Evolutionary conservation across 805 yeast species (phyloP).

Genomic region (Spencermartinsiella europaea): DNA sequence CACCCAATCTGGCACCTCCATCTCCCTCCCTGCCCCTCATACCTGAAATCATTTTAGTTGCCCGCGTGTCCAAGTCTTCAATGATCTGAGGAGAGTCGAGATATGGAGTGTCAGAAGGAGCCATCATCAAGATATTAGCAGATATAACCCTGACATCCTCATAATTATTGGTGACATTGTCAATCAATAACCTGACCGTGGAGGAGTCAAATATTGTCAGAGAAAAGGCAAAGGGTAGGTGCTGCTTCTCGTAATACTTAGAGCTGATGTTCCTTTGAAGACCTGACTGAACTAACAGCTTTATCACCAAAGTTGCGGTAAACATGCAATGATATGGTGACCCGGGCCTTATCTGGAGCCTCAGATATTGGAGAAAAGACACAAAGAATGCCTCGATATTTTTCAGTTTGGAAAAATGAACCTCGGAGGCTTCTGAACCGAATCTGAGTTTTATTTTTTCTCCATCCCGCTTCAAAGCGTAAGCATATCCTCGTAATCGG

Average conservation of each 20-base stretch:
- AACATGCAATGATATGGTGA: constrained; percentile 50
- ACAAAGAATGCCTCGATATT: constrained; percentile 39
- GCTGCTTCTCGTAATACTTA: constrained; percentile 37
- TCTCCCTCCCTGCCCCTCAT: constrained; percentile 62
- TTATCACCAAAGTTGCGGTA: constrained; percentile 45
- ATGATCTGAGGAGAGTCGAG: constrained; percentile 21
- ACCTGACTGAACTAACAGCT: constrained; percentile 48
- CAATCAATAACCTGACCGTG: constrained; percentile 47
- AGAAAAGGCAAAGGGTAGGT: constrained; percentile 46
- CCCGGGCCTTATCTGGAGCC: constrained; percentile 46
- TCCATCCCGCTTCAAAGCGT: constrained; percentile 53
- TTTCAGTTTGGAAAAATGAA: constrained; percentile 1
- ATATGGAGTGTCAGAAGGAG: constrained; percentile 35
- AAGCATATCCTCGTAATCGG: constrained; percentile 65
- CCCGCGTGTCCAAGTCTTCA: constrained; percentile 24
- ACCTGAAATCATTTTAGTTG: constrained; percentile 29
- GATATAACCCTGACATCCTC: constrained; percentile 66
- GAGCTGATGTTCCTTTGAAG: constrained; percentile 44
- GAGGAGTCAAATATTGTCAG: constrained; percentile 39
- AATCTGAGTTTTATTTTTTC: constrained; percentile 28
- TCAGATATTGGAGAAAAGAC: constrained; percentile 36
- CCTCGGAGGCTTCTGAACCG: constrained; percentile 1
- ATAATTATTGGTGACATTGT: constrained; percentile 62
- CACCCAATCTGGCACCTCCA: constrained; percentile 67
- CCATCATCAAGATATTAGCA: constrained; percentile 42